Percentiles rank a stretch among this genome's conserved stretches.
phyloP scores from a whole-genome alignment of 2,329 filamentous ascomycete genomes.

The Gliomastix tumulicola region DNA sequence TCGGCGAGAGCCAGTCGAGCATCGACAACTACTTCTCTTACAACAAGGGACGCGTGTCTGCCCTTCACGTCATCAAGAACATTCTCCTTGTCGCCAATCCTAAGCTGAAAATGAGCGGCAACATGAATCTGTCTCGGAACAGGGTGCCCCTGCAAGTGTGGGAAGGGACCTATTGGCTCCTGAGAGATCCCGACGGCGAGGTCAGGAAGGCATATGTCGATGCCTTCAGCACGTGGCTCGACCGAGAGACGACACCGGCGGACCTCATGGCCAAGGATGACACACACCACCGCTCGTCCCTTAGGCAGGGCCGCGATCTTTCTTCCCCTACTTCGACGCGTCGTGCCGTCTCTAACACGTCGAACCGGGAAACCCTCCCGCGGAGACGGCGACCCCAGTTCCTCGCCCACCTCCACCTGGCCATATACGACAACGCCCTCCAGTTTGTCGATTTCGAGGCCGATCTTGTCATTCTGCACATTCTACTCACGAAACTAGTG shows the following conservation, averaged over 20 bases:
- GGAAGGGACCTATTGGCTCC: conserved; percentile 94
- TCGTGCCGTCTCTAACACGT: conserved; percentile 63
- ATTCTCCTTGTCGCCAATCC: conserved; percentile 78
- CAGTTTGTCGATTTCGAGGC: conserved; percentile 65
- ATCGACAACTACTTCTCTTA: conserved; percentile 47
- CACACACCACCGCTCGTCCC: conserved; percentile 33
- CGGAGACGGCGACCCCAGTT: conserved; percentile 59
- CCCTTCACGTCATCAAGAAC: conserved; percentile 72
- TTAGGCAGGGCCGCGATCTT: conserved; percentile 31
- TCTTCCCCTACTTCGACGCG: conserved; percentile 35
- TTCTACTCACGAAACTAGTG: conserved; percentile 68
- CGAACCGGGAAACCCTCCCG: conserved; percentile 49
- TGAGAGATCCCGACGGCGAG: conserved; percentile 69
- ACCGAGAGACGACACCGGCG: conserved; percentile 63
- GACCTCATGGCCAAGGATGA: conserved; percentile 60
- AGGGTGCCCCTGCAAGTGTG: conserved; percentile 75
- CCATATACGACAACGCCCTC: conserved; percentile 81
- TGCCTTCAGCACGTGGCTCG: conserved; percentile 76
- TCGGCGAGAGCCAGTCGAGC: conserved; percentile 34
- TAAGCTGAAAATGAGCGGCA: conserved; percentile 49
- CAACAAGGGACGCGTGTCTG: conserved; percentile 51
- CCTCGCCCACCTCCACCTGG: conserved; percentile 73
- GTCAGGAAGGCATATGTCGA: conserved; percentile 84
- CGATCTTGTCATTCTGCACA: conserved; percentile 70
- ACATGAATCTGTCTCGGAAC: conserved; percentile 61